Conservation (phyloP, 1,284 basidiomycete genomes). For the Ustilago cynodontis region DNA sequence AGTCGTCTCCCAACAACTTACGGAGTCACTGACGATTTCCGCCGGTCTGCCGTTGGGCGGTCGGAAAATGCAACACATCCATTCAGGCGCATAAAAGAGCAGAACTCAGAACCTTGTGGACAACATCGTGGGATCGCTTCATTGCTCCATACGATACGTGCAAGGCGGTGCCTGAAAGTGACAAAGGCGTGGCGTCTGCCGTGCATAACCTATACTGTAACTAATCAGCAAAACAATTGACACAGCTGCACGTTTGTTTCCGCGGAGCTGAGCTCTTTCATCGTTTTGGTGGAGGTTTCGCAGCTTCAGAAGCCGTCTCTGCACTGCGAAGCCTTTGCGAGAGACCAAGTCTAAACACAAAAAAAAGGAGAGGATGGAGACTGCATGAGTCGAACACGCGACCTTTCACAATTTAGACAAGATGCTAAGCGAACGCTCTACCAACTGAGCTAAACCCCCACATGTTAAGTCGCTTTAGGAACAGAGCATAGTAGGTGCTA, state of each 20-base stretch:
- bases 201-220: too few relatives aligned
- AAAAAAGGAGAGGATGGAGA: constrained; percentile 16
- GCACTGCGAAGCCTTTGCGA: too few relatives aligned
- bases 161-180: constrained; percentile 9
- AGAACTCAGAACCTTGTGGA: not conserved
- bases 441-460: constrained; percentile 62
- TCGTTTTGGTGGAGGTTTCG: not conserved
- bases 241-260: not conserved
- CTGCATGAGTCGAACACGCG: constrained; percentile 63
- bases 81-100: too few relatives aligned
- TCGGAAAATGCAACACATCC: not conserved
- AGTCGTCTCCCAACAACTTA: too few relatives aligned
- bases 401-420: constrained; percentile 54
- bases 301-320: not conserved
- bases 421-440: constrained; percentile 61
- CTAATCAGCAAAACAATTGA: not conserved
- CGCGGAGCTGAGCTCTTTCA: constrained; percentile 9
- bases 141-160: too few relatives aligned
- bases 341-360: not conserved
- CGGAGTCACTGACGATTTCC: not conserved
- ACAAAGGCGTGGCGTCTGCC: not conserved
- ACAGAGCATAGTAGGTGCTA: too few relatives aligned
- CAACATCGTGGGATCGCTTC: not conserved
- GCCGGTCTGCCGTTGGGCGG: not conserved
- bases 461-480: too few relatives aligned